These are phyloP conservation scores for Psidium guajava DNA, from an alignment of 345 rosid genomes.

Conservation along the genomic window DNA sequence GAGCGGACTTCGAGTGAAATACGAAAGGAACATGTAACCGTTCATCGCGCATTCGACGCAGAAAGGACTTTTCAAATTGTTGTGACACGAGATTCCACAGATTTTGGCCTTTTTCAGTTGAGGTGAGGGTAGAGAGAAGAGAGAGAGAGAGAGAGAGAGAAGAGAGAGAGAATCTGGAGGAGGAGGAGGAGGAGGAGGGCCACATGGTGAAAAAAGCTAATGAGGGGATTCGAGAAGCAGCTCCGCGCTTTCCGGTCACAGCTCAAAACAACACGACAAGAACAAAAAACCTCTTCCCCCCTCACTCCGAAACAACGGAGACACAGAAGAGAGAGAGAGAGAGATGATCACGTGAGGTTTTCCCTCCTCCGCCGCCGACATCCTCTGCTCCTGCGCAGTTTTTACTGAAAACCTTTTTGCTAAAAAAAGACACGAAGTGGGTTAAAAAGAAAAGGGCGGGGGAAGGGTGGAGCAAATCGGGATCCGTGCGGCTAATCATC, in stretches of 20 bases:
- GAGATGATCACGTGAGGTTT: background rate
- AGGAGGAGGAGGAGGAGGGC: background rate
- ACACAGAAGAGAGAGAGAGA: background rate
- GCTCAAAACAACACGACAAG: background rate
- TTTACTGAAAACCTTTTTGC: background rate
- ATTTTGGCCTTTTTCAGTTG: background rate
- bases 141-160: background rate
- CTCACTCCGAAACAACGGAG: background rate
- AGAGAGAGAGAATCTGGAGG: background rate
- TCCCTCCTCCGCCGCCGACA: background rate
- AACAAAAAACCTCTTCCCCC: background rate
- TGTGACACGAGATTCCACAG: background rate
- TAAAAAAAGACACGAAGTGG: background rate
- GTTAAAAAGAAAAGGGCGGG: background rate
- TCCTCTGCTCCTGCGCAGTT: slow-evolving; percentile 4
- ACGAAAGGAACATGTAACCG: no score
- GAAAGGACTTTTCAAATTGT: background rate
- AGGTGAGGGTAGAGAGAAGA: background rate
- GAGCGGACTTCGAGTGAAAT: no score
- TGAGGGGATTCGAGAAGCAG: background rate
- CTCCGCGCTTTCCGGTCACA: background rate
- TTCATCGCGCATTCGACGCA: background rate
- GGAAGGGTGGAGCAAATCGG: slow-evolving; percentile 11
- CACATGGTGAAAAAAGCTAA: slow-evolving; percentile 2
- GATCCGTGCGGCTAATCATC: slow-evolving; percentile 53